Conservation (phyloP, 2,329 filamentous ascomycete genomes). For the Cladophialophora carrionii region DNA sequence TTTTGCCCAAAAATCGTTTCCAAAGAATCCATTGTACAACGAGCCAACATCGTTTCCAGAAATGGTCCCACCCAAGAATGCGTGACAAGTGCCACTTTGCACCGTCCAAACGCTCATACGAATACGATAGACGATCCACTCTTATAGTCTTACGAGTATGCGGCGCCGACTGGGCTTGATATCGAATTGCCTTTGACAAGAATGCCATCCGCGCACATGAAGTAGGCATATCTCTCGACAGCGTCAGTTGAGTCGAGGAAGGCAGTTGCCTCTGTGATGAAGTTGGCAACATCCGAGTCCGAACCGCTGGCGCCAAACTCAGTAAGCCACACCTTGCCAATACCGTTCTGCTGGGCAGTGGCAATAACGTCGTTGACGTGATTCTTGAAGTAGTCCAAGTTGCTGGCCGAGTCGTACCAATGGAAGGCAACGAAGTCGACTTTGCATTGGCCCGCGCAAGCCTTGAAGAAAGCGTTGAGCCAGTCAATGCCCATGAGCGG, state of each 20-base stretch:
- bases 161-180: slow-evolving; percentile 23
- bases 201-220: slow-evolving; percentile 42
- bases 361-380: slow-evolving; percentile 45
- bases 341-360: slow-evolving; percentile 42
- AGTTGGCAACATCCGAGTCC: slow-evolving; percentile 38
- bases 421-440: slow-evolving; percentile 51
- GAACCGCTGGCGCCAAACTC: slow-evolving; percentile 47
- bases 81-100: background rate
- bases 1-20: no score
- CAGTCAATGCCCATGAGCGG: slow-evolving; percentile 45
- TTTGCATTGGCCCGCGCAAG: slow-evolving; percentile 45
- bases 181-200: slow-evolving; percentile 40
- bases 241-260: slow-evolving; percentile 47
- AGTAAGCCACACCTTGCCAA: slow-evolving; percentile 52
- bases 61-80: no score
- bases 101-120: background rate
- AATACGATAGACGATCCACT: no score
- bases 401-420: slow-evolving; percentile 47
- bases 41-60: no score
- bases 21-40: no score
- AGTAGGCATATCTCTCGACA: slow-evolving; percentile 52
- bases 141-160: slow-evolving; percentile 15
- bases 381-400: slow-evolving; percentile 44
- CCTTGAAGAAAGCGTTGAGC: slow-evolving; percentile 47
- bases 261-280: slow-evolving; percentile 46